phyloP scores from a whole-genome alignment of 2,329 filamentous ascomycete genomes.

The Stylonectria norvegica region DNA sequence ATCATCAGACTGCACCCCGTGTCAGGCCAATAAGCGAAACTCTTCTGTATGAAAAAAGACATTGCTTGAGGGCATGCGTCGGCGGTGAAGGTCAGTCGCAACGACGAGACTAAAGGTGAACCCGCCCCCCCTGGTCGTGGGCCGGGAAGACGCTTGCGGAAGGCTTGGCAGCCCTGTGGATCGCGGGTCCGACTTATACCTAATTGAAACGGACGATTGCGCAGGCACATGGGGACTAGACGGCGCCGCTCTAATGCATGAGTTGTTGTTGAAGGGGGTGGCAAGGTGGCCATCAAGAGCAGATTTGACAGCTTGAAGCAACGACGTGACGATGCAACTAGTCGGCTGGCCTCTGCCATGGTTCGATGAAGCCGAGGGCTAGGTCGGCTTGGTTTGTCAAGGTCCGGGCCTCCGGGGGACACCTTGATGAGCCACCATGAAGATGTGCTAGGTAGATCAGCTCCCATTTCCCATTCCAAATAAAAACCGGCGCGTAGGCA shows the following conservation, averaged over 20 bases:
- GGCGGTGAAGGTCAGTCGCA: slow-evolving; percentile 15
- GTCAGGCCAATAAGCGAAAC: slow-evolving; percentile 7
- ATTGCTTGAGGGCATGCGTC: slow-evolving; percentile 13
- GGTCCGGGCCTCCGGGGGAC: slow-evolving; percentile 17
- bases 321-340: slow-evolving; percentile 9
- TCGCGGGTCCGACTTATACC: slow-evolving; percentile 11
- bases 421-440: slow-evolving; percentile 25
- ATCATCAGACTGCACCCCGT: slow-evolving; percentile 13
- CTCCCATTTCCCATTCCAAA: neutral
- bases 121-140: slow-evolving; percentile 14
- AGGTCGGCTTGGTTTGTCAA: slow-evolving; percentile 13
- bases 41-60: slow-evolving; percentile 8
- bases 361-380: slow-evolving; percentile 15
- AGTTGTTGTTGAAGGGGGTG: neutral
- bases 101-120: slow-evolving; percentile 7
- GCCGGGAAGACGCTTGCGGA: slow-evolving; percentile 14
- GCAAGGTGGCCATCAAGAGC: slow-evolving; percentile 8
- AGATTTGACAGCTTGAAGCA: slow-evolving; percentile 6
- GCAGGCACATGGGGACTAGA: slow-evolving; percentile 1
- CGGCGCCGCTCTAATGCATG: neutral
- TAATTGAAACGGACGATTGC: slow-evolving; percentile 16
- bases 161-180: slow-evolving; percentile 15
- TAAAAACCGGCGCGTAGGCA: slow-evolving; percentile 4
- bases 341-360: slow-evolving; percentile 11
- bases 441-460: slow-evolving; percentile 11